Evolutionary conservation across 257 asterid species (phyloP).

Genomic region (Solanum pennellii): DNA sequence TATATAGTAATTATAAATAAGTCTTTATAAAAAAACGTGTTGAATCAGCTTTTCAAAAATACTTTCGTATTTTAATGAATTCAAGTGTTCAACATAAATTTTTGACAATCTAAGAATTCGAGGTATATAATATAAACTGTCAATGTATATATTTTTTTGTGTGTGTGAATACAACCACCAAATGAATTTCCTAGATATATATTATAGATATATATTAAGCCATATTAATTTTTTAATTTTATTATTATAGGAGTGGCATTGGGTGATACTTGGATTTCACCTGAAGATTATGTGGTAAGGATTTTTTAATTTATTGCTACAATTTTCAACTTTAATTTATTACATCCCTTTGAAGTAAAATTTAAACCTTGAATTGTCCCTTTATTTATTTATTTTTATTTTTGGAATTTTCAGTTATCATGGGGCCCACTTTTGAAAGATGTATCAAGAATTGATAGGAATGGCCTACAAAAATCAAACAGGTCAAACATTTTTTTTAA

Average conservation of each 20-base stretch:
- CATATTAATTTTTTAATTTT: not conserved
- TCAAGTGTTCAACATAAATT: no score
- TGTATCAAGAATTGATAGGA: constrained; percentile 69
- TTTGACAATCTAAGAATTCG: not conserved
- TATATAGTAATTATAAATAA: not conserved
- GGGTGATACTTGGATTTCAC: constrained; percentile 95
- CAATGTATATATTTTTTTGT: not conserved
- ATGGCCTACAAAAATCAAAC: constrained; percentile 54
- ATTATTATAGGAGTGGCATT: constrained; percentile 55
- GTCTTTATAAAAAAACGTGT: no score
- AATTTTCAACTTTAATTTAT: not conserved
- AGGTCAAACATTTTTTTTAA: constrained; percentile 28
- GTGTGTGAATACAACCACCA: not conserved
- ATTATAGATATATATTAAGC: not conserved
- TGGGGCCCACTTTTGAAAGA: constrained; percentile 97
- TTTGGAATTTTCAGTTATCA: constrained; percentile 43
- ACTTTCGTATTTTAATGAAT: no score
- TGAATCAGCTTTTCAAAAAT: no score
- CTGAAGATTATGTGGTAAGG: constrained; percentile 85
- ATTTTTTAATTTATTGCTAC: not conserved
- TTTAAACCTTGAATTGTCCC: not conserved
- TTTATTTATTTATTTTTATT: not conserved
- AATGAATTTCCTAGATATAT: not conserved
- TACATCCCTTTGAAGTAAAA: not conserved
- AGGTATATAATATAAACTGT: not conserved